A percentile compares a stretch with the other conserved stretches of the same genome.
phyloP scores from a whole-genome alignment of 805 yeast genomes.

The Clavispora vitiphila region DNA sequence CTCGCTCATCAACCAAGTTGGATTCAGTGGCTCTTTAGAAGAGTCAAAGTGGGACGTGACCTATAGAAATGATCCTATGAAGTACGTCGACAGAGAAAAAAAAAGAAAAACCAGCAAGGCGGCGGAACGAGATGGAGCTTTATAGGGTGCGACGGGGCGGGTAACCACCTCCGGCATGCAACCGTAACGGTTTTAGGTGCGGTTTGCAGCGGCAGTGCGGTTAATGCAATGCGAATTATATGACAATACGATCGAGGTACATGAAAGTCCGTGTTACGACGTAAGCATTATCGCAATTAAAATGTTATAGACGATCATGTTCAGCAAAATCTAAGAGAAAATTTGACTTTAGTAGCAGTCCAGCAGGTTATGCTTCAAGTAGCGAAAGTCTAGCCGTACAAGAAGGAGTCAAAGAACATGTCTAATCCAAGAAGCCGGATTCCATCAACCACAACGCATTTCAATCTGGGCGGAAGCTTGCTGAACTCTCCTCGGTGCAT shows the following conservation, averaged over 20 bases:
- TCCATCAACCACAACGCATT: conserved; percentile 33
- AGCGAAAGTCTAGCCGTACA: conserved; percentile 6
- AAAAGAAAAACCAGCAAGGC: conserved; percentile 17
- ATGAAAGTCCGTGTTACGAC: too few species aligned
- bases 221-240: too few species aligned
- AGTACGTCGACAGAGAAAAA: conserved; percentile 90
- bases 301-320: too few species aligned
- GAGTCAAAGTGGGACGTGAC: conserved; percentile 97
- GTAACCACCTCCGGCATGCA: conserved; percentile 1
- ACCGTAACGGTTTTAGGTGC: not conserved
- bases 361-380: too few species aligned
- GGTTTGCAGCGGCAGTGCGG: too few species aligned
- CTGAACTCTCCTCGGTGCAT: conserved; percentile 16
- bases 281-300: too few species aligned
- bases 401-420: conserved; percentile 22
- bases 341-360: too few species aligned
- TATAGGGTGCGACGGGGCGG: not conserved
- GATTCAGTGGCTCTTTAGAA: conserved; percentile 97
- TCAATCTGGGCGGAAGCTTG: conserved; percentile 17
- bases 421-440: conserved; percentile 42
- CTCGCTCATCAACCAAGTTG: conserved; percentile 94
- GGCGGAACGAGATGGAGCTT: not conserved
- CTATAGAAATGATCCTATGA: conserved; percentile 99
- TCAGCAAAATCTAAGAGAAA: too few species aligned
- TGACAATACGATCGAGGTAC: too few species aligned